Evolutionary conservation across 192 early-diverging fungal genomes (phyloP), one percentile per base, ranked within the genome.

Genomic region (Coemansia sp.): DNA sequence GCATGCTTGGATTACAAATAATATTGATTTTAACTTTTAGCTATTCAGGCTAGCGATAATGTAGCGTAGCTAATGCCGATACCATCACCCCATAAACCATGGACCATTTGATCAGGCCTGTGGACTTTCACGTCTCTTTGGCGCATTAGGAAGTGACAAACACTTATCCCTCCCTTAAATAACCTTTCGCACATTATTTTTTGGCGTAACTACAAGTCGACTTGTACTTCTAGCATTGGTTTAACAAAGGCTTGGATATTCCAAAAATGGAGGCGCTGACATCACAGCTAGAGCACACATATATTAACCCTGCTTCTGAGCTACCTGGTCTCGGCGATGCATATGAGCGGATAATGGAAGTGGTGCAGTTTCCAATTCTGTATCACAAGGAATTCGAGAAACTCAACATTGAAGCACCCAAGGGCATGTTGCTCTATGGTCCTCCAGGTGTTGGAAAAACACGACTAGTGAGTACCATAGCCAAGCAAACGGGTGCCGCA

Each of bases 391-490:
- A 88, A 39, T 87, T 94, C 42, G 54, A 68, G 53, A 74, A 74
- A 53, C 69, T 97, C 5, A 77, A 85, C 36, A 87, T 95, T 25
- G 92, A 95, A 42, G 88, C 87, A 54, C 95, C 94, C 17, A 92
- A 91, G 71, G 90, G 93, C 22, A 88, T 97, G 8, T 80, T 98
- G 8, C 71, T 98, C 0, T 91, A 96, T 69, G 97, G 97, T 1
- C 93, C 94, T 8, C 94, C 97, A 0, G 97, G 97, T 24, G 93
- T 96, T 2, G 97, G 97, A 21, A 98, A 98, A 64, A 98, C 97
- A 4, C 86, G 87, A 23, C 74, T 97, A 5, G 95, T 97, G 1
- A 78, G 84, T 2, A 80, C 81, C 3, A 79, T 95, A 10, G 86
- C 93, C 24, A 71, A 79, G 21, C 72, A 69, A 0, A 94, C 90